Percentiles rank a stretch among this genome's conserved stretches.
Conservation (phyloP, 305 asterid genomes). For the Rubia balearica region DNA sequence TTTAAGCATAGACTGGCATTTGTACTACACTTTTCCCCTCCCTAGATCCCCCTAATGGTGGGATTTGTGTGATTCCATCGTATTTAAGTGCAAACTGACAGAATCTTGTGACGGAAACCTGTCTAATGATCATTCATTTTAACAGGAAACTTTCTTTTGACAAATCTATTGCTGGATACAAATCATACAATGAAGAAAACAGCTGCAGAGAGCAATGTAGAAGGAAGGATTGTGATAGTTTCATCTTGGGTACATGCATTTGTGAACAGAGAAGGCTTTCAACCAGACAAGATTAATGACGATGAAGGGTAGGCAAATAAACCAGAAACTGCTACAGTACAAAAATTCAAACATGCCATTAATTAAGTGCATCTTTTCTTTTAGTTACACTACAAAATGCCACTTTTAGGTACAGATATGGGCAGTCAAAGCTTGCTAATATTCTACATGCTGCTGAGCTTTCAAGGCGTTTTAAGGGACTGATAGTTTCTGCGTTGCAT, state of each 20-base stretch:
- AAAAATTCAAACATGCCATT: background rate
- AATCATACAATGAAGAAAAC: constrained; percentile 79
- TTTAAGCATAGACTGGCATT: too few species aligned
- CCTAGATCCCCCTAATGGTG: too few species aligned
- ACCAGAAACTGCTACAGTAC: background rate
- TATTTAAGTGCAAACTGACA: too few species aligned
- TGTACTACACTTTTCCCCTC: too few species aligned
- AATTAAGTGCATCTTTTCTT: background rate
- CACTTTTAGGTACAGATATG: constrained; percentile 2
- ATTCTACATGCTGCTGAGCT: background rate
- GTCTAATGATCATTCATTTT: background rate
- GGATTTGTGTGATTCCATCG: too few species aligned
- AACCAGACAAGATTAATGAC: constrained; percentile 14
- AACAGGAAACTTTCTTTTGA: constrained; percentile 76
- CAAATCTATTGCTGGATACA: constrained; percentile 69
- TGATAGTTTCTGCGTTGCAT: too few species aligned
- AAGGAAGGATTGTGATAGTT: constrained; percentile 68
- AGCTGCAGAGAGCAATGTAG: constrained; percentile 40
- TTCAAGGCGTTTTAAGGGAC: background rate
- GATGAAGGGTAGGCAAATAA: background rate
- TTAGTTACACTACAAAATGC: background rate
- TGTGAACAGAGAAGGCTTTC: constrained; percentile 43
- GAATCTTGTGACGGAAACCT: too few species aligned
- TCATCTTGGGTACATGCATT: constrained; percentile 58
- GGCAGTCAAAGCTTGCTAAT: background rate